Evolutionary conservation across 805 yeast genomes (phyloP).

Genomic region (Kuraishia capsulata): DNA sequence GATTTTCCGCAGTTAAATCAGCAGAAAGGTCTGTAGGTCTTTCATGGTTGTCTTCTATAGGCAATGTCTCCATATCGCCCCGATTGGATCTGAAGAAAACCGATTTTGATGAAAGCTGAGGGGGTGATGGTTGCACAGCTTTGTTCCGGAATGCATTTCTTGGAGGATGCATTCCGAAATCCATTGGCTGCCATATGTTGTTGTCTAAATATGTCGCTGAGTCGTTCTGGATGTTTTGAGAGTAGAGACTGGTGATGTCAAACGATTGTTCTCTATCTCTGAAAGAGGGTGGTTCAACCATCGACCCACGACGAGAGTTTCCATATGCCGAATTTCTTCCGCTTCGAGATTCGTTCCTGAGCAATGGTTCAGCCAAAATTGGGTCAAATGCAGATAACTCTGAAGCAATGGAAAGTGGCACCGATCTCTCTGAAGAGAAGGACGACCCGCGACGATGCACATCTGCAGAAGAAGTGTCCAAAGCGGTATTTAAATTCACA

Average conservation of each 20-base stretch:
- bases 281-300: background rate
- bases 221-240: background rate
- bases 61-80: background rate
- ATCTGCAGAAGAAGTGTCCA: too few species aligned
- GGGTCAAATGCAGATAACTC: conserved; percentile 1
- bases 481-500: too few species aligned
- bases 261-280: conserved; percentile 6
- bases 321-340: background rate
- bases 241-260: conserved; percentile 8
- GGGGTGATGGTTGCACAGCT: too few species aligned
- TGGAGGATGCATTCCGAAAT: background rate
- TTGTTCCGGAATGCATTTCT: background rate
- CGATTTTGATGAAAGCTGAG: background rate
- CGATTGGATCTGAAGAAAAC: background rate
- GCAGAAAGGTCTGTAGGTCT: too few species aligned
- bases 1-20: background rate
- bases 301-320: conserved; percentile 1
- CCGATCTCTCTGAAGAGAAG: conserved; percentile 1
- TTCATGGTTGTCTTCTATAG: background rate
- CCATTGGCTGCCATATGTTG: background rate
- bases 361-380: conserved; percentile 1
- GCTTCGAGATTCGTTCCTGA: background rate
- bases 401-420: background rate
- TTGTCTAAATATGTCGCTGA: too few species aligned
- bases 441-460: conserved; percentile 7